Conservation (phyloP, 768 basidiomycete species). For the Rhodotorula graminis region DNA sequence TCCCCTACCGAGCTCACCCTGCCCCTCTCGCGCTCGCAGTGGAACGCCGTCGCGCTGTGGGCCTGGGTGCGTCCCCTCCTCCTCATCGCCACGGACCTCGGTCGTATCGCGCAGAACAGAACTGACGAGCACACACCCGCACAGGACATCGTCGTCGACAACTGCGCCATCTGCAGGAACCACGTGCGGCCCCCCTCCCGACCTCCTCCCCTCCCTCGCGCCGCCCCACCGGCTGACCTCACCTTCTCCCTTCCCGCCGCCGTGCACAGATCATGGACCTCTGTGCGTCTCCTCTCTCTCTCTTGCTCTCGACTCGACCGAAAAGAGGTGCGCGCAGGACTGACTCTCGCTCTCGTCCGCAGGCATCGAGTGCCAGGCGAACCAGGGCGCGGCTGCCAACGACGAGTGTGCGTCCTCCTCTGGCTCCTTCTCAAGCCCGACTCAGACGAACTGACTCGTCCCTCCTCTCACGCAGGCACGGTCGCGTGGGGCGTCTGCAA, state of each 20-base stretch:
- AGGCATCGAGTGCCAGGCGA: constrained; percentile 99
- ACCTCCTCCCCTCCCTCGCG: too few relatives aligned
- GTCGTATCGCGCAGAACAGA: not conserved
- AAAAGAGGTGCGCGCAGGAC: not conserved
- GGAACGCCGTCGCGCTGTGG: constrained; percentile 98
- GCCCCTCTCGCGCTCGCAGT: constrained; percentile 54
- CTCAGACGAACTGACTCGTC: not conserved
- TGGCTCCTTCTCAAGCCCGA: not conserved
- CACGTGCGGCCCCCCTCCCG: constrained; percentile 8
- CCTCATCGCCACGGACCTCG: not conserved
- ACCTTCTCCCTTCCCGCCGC: too few relatives aligned
- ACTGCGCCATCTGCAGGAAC: constrained; percentile 91
- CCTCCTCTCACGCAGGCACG: constrained; percentile 51
- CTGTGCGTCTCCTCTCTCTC: constrained; percentile 69
- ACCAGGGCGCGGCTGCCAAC: constrained; percentile 91
- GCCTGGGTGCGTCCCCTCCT: constrained; percentile 68
- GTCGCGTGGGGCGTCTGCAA: constrained; percentile 99
- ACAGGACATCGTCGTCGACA: constrained; percentile 94
- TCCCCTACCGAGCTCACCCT: too few relatives aligned
- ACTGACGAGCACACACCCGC: not conserved
- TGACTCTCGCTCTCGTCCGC: not conserved
- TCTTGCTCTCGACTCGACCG: not conserved
- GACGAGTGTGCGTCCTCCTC: constrained; percentile 62
- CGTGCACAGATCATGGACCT: constrained; percentile 90
- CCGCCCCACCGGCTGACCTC: constrained; percentile 4